Conservation (phyloP, 2,329 filamentous ascomycete species). For the Rhexocercosporidium sp. region DNA sequence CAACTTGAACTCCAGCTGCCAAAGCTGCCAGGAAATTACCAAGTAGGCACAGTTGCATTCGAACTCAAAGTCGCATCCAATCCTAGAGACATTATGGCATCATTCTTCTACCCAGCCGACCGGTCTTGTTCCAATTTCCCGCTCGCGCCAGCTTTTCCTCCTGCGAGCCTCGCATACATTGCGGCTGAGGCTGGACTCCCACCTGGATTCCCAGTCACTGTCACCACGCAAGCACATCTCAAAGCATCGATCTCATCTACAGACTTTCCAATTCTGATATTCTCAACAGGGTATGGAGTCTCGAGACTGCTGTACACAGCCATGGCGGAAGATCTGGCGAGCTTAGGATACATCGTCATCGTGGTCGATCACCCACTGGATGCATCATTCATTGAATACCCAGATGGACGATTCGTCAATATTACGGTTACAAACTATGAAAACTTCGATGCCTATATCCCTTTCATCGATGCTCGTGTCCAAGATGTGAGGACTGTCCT, state of each 20-base stretch:
- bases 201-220: background rate
- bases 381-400: slow-evolving; percentile 41
- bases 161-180: slow-evolving; percentile 12
- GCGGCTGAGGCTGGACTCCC: slow-evolving; percentile 6
- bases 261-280: slow-evolving; percentile 38
- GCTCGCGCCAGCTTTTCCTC: slow-evolving; percentile 19
- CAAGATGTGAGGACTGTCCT: slow-evolving; percentile 29
- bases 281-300: slow-evolving; percentile 39
- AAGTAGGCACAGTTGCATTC: slow-evolving; percentile 16
- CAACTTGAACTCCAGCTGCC: slow-evolving; percentile 14
- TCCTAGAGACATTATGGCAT: slow-evolving; percentile 28
- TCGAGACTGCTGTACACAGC: slow-evolving; percentile 40
- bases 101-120: slow-evolving; percentile 27
- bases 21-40: background rate
- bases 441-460: slow-evolving; percentile 8
- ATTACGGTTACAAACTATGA: background rate
- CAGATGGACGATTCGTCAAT: slow-evolving; percentile 30
- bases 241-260: slow-evolving; percentile 14
- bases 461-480: slow-evolving; percentile 22
- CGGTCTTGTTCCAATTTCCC: slow-evolving; percentile 7
- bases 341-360: slow-evolving; percentile 42
- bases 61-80: slow-evolving; percentile 21
- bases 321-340: slow-evolving; percentile 39
- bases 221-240: slow-evolving; percentile 21
- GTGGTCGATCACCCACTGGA: slow-evolving; percentile 44